Percentiles rank a stretch among this genome's conserved stretches.
Evolutionary conservation across 352 stramenopile species (phyloP).

Genomic region (Globisporangium acanthophoron): DNA sequence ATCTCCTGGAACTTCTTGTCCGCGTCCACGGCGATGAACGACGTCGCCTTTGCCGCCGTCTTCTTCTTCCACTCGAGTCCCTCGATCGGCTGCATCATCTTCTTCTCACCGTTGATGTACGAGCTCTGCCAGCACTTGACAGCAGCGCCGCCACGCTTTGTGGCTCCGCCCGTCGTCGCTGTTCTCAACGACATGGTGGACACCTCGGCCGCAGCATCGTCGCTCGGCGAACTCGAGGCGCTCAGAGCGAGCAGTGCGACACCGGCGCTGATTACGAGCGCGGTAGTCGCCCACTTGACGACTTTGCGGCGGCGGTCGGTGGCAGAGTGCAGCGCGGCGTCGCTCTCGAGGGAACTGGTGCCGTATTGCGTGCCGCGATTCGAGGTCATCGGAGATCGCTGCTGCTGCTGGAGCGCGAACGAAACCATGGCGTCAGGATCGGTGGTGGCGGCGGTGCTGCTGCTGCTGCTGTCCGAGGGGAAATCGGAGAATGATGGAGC

Average conservation of each 20-base stretch:
- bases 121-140: conserved; percentile 67
- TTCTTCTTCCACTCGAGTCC: conserved; percentile 40
- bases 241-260: conserved; percentile 21
- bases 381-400: neutral
- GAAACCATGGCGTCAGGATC: neutral
- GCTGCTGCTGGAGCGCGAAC: neutral
- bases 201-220: neutral
- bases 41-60: conserved; percentile 9
- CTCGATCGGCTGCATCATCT: conserved; percentile 57
- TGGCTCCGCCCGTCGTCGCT: neutral
- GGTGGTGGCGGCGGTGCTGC: no score
- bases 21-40: conserved; percentile 49
- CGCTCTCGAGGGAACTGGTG: conserved; percentile 22
- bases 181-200: neutral
- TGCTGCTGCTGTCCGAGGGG: neutral
- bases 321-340: conserved; percentile 10
- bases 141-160: neutral
- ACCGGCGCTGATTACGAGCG: conserved; percentile 20
- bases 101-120: conserved; percentile 43
- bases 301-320: conserved; percentile 20
- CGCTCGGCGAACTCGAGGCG: conserved; percentile 4
- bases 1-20: conserved; percentile 66
- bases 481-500: neutral
- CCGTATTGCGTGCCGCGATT: conserved; percentile 16
- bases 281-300: conserved; percentile 22